Percentiles rank a stretch among this genome's conserved stretches.
Conservation (phyloP, 495 filamentous ascomycete species). For the Pseudomonodictys pantanalensis region DNA sequence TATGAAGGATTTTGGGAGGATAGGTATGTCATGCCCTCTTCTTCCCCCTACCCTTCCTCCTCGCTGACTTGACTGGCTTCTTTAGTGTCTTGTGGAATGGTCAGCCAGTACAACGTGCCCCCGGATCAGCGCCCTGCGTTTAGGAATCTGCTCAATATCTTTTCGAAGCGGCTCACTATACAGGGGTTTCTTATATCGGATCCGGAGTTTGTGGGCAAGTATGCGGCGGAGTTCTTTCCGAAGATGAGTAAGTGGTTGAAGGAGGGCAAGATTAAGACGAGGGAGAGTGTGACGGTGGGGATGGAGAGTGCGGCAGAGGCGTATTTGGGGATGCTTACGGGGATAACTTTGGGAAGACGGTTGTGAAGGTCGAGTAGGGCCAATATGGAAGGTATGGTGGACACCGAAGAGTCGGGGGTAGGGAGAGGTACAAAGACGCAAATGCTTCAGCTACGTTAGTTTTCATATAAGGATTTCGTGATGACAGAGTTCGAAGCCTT, state of each 20-base stretch:
- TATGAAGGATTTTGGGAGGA: slow-evolving; percentile 66
- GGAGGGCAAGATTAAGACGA: slow-evolving; percentile 72
- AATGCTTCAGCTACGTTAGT: too few species aligned
- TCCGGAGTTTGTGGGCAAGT: slow-evolving; percentile 55
- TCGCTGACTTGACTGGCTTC: slow-evolving; percentile 7
- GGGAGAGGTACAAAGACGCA: neutral
- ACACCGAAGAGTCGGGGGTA: neutral
- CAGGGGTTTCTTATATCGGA: slow-evolving; percentile 75
- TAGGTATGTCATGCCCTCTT: slow-evolving; percentile 47
- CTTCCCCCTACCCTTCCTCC: neutral
- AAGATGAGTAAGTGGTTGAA: slow-evolving; percentile 63
- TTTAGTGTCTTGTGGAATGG: slow-evolving; percentile 57
- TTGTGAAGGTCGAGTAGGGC: slow-evolving; percentile 58
- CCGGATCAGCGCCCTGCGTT: slow-evolving; percentile 60
- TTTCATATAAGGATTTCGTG: neutral
- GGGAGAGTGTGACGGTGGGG: slow-evolving; percentile 66
- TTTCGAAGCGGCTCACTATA: slow-evolving; percentile 56
- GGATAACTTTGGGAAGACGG: slow-evolving; percentile 86
- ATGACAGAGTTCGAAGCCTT: neutral
- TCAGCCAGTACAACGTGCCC: slow-evolving; percentile 71
- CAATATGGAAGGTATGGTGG: neutral
- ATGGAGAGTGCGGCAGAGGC: slow-evolving; percentile 79
- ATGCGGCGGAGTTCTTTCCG: slow-evolving; percentile 55
- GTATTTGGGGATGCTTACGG: slow-evolving; percentile 72
- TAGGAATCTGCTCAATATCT: slow-evolving; percentile 57